A percentile compares a stretch with the other conserved stretches of the same genome.
Conservation (phyloP, 805 yeast species). For the Wickerhamiella sergipiensis region DNA sequence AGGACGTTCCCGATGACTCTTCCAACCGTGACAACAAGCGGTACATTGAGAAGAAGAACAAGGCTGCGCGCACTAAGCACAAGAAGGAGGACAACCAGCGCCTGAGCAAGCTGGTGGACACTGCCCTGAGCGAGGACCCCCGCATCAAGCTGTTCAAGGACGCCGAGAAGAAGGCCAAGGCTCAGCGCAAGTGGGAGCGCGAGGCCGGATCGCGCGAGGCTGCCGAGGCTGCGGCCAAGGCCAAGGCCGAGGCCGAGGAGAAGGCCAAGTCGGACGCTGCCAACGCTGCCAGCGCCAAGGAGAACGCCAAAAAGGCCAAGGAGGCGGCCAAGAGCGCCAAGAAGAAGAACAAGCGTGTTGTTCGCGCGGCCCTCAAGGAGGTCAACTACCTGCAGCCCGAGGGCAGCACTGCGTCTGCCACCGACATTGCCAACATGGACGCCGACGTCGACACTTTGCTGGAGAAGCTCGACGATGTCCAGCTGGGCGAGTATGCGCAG, state of each 20-base stretch:
- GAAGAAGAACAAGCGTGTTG: conserved; percentile 89
- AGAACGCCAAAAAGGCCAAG: conserved; percentile 84
- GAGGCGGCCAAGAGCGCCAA: conserved; percentile 80
- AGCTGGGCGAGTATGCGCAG: conserved; percentile 60
- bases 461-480: conserved; percentile 67
- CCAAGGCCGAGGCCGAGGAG: conserved; percentile 72
- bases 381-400: conserved; percentile 67
- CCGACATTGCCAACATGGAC: conserved; percentile 26
- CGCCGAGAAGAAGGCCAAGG: conserved; percentile 88
- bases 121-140: conserved; percentile 85
- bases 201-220: conserved; percentile 97
- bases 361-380: conserved; percentile 75
- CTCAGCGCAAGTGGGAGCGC: conserved; percentile 89
- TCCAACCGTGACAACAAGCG: conserved; percentile 99
- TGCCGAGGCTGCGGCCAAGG: conserved; percentile 79
- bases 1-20: conserved; percentile 98
- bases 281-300: conserved; percentile 45
- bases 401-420: conserved; percentile 49
- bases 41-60: conserved; percentile 93
- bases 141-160: conserved; percentile 89
- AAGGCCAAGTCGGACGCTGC: conserved; percentile 64
- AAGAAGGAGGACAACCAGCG: conserved; percentile 95
- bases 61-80: conserved; percentile 91
- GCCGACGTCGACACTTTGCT: conserved; percentile 68
- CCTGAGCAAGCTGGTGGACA: conserved; percentile 69